Evolutionary conservation across 192 early-diverging fungal genomes (phyloP).

Genomic region (Rhizophagus clarus): DNA sequence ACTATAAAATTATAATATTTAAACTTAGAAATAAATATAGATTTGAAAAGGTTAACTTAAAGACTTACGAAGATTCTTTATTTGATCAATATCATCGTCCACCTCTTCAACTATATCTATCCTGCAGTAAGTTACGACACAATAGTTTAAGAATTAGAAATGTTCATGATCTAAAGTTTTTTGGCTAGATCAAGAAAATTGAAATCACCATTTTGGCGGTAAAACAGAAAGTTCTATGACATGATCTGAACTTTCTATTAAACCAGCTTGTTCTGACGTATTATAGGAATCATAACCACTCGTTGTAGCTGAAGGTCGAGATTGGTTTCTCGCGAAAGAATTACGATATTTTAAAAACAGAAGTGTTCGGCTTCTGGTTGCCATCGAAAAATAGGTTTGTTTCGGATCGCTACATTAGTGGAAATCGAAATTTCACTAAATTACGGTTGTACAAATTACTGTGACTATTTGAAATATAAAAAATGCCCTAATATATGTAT

Average conservation of each 20-base stretch:
- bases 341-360: constrained; percentile 94
- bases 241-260: constrained; percentile 73
- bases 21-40: constrained; percentile 24
- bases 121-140: constrained; percentile 47
- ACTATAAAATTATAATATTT: constrained; percentile 45
- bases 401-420: too few relatives aligned
- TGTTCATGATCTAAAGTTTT: background rate
- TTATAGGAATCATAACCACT: constrained; percentile 34
- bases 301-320: constrained; percentile 45
- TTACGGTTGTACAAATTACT: too few relatives aligned
- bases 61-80: constrained; percentile 62
- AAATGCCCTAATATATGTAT: too few relatives aligned
- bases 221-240: constrained; percentile 88
- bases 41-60: background rate
- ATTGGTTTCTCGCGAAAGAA: constrained; percentile 70
- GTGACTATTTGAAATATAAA: too few relatives aligned
- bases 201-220: constrained; percentile 84
- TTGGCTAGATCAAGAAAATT: background rate
- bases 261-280: constrained; percentile 52
- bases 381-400: constrained; percentile 49
- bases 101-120: constrained; percentile 92
- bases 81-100: constrained; percentile 63
- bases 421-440: too few relatives aligned
- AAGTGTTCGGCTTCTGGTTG: constrained; percentile 87
- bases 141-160: background rate